Evolutionary conservation across 2,329 filamentous ascomycete species (phyloP).

Genomic region (Xylariales sp.): DNA sequence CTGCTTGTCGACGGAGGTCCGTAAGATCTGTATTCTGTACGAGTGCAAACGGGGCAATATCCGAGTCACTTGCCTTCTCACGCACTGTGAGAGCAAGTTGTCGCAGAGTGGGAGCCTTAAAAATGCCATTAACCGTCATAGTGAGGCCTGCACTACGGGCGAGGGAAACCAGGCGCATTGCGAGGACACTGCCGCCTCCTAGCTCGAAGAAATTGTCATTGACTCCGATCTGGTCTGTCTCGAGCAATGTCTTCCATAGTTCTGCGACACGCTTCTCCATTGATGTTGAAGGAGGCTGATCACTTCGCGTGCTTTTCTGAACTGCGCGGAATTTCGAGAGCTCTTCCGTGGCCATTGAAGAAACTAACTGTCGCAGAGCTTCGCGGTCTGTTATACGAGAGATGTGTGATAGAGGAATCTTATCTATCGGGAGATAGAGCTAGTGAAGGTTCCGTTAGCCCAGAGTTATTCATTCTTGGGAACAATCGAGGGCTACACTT

Average conservation of each 20-base stretch:
- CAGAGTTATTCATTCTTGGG: no score
- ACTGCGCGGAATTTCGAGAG: not conserved
- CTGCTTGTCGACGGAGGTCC: not conserved
- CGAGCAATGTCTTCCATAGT: slow-evolving; percentile 27
- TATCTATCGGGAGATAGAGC: not conserved
- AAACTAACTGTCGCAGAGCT: not conserved
- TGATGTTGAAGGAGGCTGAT: slow-evolving; percentile 22
- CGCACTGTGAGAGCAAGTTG: not conserved
- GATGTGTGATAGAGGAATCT: not conserved
- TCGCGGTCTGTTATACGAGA: not conserved
- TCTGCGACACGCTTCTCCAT: slow-evolving; percentile 24
- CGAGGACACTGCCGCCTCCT: slow-evolving; percentile 14
- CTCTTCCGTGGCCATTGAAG: not conserved
- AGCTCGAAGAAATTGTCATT: slow-evolving; percentile 16
- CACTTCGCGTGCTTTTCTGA: slow-evolving; percentile 19
- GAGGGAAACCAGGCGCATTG: slow-evolving; percentile 21
- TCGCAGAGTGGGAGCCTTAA: slow-evolving; percentile 21
- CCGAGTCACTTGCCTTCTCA: not conserved
- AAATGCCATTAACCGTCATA: slow-evolving; percentile 37
- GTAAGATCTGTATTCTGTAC: not conserved
- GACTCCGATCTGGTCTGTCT: slow-evolving; percentile 12
- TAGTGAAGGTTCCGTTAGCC: no score
- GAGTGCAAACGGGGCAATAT: slow-evolving; percentile 1
- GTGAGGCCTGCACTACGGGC: slow-evolving; percentile 30
- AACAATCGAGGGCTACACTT: no score